Percentiles rank a stretch among this genome's conserved stretches.
phyloP scores from a whole-genome alignment of 2,329 filamentous ascomycete genomes.

The Fusarium oligoseptatum region DNA sequence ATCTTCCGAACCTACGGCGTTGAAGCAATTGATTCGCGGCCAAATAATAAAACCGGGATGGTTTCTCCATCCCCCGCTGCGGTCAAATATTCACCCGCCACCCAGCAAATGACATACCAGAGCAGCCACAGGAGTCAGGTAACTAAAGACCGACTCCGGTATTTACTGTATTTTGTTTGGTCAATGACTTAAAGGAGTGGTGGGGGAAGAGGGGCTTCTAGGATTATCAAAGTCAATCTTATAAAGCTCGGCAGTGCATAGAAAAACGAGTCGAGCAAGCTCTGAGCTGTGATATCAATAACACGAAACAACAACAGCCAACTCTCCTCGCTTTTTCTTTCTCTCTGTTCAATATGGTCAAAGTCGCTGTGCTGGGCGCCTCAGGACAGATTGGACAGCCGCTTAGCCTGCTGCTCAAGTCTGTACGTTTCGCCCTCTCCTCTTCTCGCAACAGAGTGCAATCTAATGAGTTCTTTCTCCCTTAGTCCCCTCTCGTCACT shows the following conservation, averaged over 20 bases:
- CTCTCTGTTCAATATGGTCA: neutral
- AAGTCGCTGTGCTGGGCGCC: conserved; percentile 11
- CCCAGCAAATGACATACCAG: neutral
- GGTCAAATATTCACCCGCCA: neutral
- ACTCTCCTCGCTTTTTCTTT: neutral
- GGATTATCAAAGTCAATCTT: neutral
- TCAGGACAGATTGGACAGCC: conserved; percentile 16
- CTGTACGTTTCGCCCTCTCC: neutral
- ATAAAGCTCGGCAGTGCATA: neutral
- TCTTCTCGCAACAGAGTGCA: neutral
- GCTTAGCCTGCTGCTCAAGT: conserved; percentile 12
- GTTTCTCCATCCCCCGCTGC: neutral
- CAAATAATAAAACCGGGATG: neutral
- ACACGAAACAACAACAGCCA: neutral
- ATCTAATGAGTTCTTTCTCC: neutral
- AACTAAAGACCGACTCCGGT: neutral
- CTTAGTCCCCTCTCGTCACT: conserved; percentile 10
- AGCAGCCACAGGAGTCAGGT: neutral
- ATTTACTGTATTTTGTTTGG: neutral
- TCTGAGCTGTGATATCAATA: neutral
- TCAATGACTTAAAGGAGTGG: too few relatives aligned
- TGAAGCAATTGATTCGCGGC: neutral
- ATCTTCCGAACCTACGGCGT: neutral
- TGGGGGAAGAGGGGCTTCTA: too few relatives aligned
- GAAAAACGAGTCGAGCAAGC: neutral